Evolutionary conservation across 768 basidiomycete species (phyloP).

Genomic region (Suillus paluster): DNA sequence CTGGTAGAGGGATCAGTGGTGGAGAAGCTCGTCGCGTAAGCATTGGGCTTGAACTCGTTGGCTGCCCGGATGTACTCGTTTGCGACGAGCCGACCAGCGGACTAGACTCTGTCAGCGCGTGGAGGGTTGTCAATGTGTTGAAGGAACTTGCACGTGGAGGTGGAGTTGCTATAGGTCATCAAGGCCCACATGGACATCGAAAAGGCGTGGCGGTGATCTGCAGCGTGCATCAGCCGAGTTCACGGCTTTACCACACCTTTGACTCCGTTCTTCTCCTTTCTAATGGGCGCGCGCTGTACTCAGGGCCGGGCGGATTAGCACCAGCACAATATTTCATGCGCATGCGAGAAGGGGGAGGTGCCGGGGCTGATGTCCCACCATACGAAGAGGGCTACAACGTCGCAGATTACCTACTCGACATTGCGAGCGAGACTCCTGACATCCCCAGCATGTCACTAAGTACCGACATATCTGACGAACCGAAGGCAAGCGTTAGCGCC

Average conservation of each 20-base stretch:
- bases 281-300: constrained; percentile 78
- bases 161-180: constrained; percentile 25
- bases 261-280: constrained; percentile 81
- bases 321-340: constrained; percentile 71
- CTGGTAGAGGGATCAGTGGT: constrained; percentile 84
- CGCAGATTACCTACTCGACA: constrained; percentile 89
- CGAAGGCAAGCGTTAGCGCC: constrained; percentile 12
- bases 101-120: constrained; percentile 87
- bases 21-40: constrained; percentile 91
- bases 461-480: constrained; percentile 10
- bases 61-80: constrained; percentile 81
- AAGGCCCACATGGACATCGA: constrained; percentile 44
- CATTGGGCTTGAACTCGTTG: constrained; percentile 88
- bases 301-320: constrained; percentile 72
- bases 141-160: constrained; percentile 67
- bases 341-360: constrained; percentile 23
- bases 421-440: constrained; percentile 71
- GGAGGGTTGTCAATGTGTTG: constrained; percentile 78
- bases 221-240: constrained; percentile 89
- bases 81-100: constrained; percentile 87
- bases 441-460: constrained; percentile 32
- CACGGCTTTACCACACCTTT: constrained; percentile 84
- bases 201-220: constrained; percentile 83
- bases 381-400: constrained; percentile 88
- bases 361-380: constrained; percentile 42